These are phyloP conservation scores for Lentinula lateritia DNA, from an alignment of 768 basidiomycete species.

Conservation along the genomic window DNA sequence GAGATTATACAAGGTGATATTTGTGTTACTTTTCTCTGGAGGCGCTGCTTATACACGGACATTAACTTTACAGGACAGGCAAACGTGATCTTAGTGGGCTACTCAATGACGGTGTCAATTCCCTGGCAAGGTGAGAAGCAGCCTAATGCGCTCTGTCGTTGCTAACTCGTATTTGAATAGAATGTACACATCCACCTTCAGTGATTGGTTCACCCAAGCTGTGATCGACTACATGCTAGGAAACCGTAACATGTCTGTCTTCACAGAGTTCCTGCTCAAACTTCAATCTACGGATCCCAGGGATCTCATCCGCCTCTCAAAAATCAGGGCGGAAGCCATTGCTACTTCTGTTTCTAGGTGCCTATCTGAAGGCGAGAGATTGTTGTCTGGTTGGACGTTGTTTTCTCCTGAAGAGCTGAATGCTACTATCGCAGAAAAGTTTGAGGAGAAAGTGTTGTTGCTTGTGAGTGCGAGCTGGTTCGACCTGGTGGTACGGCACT, in stretches of 20 bases:
- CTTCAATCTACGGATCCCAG: constrained; percentile 89
- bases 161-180: constrained; percentile 26
- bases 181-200: constrained; percentile 84
- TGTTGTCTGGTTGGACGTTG: constrained; percentile 87
- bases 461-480: constrained; percentile 47
- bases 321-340: constrained; percentile 88
- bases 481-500: not conserved
- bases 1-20: constrained; percentile 78
- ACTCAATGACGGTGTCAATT: constrained; percentile 95
- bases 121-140: constrained; percentile 43
- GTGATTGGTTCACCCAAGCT: constrained; percentile 96
- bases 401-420: constrained; percentile 80
- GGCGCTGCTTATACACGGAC: constrained; percentile 7
- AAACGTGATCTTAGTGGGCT: constrained; percentile 89
- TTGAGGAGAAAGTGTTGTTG: constrained; percentile 92
- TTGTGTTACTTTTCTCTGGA: not conserved
- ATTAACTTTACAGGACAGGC: constrained; percentile 61
- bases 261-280: constrained; percentile 88
- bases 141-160: constrained; percentile 13
- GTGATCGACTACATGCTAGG: constrained; percentile 92
- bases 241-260: constrained; percentile 79
- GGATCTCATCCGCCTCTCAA: constrained; percentile 82
- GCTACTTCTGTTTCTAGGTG: constrained; percentile 81
- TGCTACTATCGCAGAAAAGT: constrained; percentile 65
- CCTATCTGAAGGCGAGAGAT: constrained; percentile 66